A percentile compares a stretch with the other conserved stretches of the same genome.
phyloP scores from a whole-genome alignment of 208 protist species.

The Porcisia deanei region DNA sequence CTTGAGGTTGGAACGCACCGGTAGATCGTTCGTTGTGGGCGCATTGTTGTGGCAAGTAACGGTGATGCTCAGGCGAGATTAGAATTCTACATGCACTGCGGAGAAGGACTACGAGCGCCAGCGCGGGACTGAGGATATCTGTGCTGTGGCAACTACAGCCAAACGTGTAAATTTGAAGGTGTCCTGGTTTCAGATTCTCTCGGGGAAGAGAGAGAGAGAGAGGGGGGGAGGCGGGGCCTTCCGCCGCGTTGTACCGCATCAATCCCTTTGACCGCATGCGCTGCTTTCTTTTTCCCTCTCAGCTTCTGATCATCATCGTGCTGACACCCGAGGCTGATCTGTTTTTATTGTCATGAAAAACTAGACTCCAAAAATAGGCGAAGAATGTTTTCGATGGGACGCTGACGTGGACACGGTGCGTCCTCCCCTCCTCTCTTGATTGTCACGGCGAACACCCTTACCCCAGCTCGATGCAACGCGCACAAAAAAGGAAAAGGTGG shows the following conservation, averaged over 20 bases:
- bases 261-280: slow-evolving; percentile 14
- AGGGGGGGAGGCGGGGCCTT: no score
- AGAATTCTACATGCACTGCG: slow-evolving; percentile 15
- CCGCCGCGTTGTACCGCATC: slow-evolving; percentile 16
- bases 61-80: slow-evolving; percentile 28
- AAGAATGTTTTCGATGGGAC: not conserved
- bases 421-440: not conserved
- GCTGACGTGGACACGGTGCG: not conserved
- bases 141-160: slow-evolving; percentile 18
- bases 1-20: slow-evolving; percentile 30
- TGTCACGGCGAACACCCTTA: not conserved
- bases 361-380: not conserved
- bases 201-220: no score
- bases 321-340: slow-evolving; percentile 15
- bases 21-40: slow-evolving; percentile 34
- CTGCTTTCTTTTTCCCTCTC: slow-evolving; percentile 8
- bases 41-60: slow-evolving; percentile 31
- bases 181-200: slow-evolving; percentile 24
- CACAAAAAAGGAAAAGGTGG: no score
- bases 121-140: slow-evolving; percentile 36
- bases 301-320: slow-evolving; percentile 11
- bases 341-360: not conserved
- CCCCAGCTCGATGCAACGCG: not conserved
- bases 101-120: slow-evolving; percentile 42
- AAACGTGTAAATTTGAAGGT: slow-evolving; percentile 41